Base-by-base conservation (phyloP, 2,329 filamentous ascomycete species). In the Biscogniauxia sp. region DNA sequence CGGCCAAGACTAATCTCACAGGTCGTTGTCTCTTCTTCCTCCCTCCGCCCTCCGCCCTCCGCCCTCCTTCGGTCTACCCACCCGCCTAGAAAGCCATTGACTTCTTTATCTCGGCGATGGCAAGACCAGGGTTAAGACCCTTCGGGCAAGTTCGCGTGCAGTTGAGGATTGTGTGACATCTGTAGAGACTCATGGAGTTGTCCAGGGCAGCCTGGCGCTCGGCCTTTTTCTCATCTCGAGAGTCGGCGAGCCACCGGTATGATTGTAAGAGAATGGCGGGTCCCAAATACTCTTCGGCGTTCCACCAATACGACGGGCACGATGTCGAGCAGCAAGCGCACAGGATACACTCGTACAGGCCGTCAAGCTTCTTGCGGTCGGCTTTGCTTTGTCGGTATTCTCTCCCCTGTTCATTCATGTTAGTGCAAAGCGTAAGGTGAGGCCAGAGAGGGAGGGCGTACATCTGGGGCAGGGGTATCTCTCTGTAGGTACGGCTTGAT, bases 271-370 rank as follows among this genome's bases (percentile, higher is more conserved):
- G 90, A 63, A 99, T 92, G 68, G 95, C 95, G 62, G 95, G 95
- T 66, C 95, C 95, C 55, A 99, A 91, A 82, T 99, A 99, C 79
- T 98, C 93, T 81, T 98, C 93, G 70, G 90, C 88, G 84, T 99
- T 99, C 95, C 95, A 99, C 95, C 95, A 99, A 85, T 99, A 99
- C 19, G 93, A 97, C n/a, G 95, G 95, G 85, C 95, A 99, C 53
- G 94, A 97, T 20, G 95, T 99, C 69, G 91, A 95, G 88, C 95
- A 99, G 88, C 95, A 99, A 71, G 94, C 94, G 84, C 95, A 99
- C 61, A 99, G 89, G 79, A 99, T 98, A 82, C 95, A 99, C 82
- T 99, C 95, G 83, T 99, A 98, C 28, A 98, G 88, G 67, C 95
- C 95, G 76, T 98, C 95, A 59, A 99, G 89, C 88, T 97, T 99